A percentile compares a stretch with the other conserved stretches of the same genome.
phyloP scores from a whole-genome alignment of 1,284 basidiomycete genomes.

The Naganishia albida region DNA sequence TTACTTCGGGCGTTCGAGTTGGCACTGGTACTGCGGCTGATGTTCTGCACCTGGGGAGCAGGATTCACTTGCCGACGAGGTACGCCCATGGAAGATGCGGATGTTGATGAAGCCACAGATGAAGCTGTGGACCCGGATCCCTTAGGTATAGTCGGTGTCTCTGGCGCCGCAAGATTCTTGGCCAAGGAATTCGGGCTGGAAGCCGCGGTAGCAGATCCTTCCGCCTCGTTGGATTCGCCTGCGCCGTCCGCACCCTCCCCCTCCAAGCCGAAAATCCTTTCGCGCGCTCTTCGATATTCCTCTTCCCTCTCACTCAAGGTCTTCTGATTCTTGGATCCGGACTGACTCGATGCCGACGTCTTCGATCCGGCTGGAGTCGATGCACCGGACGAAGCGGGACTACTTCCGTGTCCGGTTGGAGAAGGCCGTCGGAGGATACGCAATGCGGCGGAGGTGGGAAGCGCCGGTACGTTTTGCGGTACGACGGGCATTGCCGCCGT shows the following conservation, averaged over 20 bases:
- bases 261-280: conserved; percentile 34
- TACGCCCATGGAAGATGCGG: conserved; percentile 13
- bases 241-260: conserved; percentile 5
- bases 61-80: conserved; percentile 15
- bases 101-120: conserved; percentile 15
- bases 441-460: conserved; percentile 31
- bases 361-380: conserved; percentile 21
- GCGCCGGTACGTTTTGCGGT: conserved; percentile 20
- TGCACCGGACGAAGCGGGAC: conserved; percentile 21
- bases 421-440: conserved; percentile 34
- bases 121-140: conserved; percentile 1
- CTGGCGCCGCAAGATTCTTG: conserved; percentile 10
- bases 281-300: conserved; percentile 34
- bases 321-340: conserved; percentile 19
- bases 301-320: conserved; percentile 35
- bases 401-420: conserved; percentile 17
- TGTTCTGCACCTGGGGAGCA: background rate
- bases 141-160: background rate
- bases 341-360: conserved; percentile 24
- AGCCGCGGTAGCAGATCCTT: conserved; percentile 8
- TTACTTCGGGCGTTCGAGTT: conserved; percentile 17
- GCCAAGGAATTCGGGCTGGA: conserved; percentile 16
- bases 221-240: conserved; percentile 3
- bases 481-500: conserved; percentile 14
- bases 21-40: conserved; percentile 21